Base-by-base conservation (phyloP, 1,139 yeast species). In the Kurtzmaniella quercitrusa region DNA sequence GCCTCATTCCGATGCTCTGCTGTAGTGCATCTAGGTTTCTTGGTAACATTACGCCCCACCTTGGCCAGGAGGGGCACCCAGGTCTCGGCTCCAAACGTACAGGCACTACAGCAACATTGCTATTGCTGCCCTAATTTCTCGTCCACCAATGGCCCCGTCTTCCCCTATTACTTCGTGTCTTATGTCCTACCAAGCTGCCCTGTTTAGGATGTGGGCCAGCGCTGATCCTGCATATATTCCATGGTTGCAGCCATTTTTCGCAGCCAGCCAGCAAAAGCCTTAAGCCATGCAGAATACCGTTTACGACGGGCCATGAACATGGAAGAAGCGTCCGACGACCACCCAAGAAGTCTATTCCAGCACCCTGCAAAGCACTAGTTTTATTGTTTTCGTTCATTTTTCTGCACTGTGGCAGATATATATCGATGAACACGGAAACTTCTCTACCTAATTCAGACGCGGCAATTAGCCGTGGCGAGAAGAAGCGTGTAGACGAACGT, bases 211-310 rank as follows among this genome's bases (percentile, higher is more conserved):
- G 31, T 4, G 12, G 31, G 31, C 31, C 31, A 27, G 31, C 31
- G 6, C 12, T 3, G 10, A 27, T 27, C 31, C 31, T 27, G 31
- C 31, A 27, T n/a, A 27, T 27, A 27, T 10, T 7, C 14, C 5
- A 7, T 4, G 31, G 12, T 27, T 27, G 31, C 36, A 16, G 18
- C 36, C 38, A 9, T 36, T 36, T n/a, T 36, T 36, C 38, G 38
- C 38, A 36, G 38, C 38, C 38, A 36, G 38, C 38, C 38, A 36
- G 38, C 38, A 36, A 15, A 4, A 27, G 10, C 31, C 31, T 27
- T 27, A 7, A n/a, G 10, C 31, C 4, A 27, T 27, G 31, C 31
- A 27, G 31, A 10, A 27, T 27, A 27, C n/a, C 31, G 10, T 7
- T 11, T 5, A 27, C 7, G 31, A n/a, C 12, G 12, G 31, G 6